Evolutionary conservation across 805 yeast genomes (phyloP).

Genomic region (Suhomyces sp.): DNA sequence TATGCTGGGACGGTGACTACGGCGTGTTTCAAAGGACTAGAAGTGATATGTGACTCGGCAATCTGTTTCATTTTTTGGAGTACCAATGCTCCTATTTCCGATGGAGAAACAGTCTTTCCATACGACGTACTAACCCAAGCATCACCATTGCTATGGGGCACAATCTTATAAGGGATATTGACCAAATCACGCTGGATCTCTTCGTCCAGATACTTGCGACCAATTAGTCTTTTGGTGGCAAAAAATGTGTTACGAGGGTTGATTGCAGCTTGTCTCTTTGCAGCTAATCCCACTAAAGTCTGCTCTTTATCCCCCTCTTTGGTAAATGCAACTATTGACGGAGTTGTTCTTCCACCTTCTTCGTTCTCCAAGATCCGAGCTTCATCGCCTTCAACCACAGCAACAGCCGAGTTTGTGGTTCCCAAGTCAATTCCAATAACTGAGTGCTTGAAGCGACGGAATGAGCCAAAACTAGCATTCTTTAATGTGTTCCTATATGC

Average conservation of each 20-base stretch:
- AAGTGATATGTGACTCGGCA: constrained; percentile 50
- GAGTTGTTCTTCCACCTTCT: constrained; percentile 78
- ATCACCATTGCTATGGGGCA: constrained; percentile 59
- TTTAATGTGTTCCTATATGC: not conserved
- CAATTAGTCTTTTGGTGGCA: constrained; percentile 80
- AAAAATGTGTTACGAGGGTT: constrained; percentile 77
- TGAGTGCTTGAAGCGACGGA: constrained; percentile 6
- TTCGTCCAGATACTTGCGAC: constrained; percentile 62
- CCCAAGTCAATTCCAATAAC: constrained; percentile 84
- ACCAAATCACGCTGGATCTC: constrained; percentile 68
- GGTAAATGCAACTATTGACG: constrained; percentile 70
- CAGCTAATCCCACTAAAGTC: constrained; percentile 60
- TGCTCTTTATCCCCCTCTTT: constrained; percentile 16
- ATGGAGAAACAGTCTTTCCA: constrained; percentile 54
- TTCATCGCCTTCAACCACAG: constrained; percentile 61
- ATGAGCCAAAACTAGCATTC: not conserved
- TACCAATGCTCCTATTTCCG: constrained; percentile 67
- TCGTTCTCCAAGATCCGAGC: constrained; percentile 71
- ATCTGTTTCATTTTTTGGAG: constrained; percentile 62
- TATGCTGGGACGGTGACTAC: constrained; percentile 86
- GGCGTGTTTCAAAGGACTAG: constrained; percentile 53
- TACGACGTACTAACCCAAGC: constrained; percentile 57
- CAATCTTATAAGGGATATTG: constrained; percentile 61
- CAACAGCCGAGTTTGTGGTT: constrained; percentile 85
- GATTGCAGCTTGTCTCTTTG: constrained; percentile 72